phyloP scores from a whole-genome alignment of 2,329 filamentous ascomycete genomes.

The Microascus cirrosus region DNA sequence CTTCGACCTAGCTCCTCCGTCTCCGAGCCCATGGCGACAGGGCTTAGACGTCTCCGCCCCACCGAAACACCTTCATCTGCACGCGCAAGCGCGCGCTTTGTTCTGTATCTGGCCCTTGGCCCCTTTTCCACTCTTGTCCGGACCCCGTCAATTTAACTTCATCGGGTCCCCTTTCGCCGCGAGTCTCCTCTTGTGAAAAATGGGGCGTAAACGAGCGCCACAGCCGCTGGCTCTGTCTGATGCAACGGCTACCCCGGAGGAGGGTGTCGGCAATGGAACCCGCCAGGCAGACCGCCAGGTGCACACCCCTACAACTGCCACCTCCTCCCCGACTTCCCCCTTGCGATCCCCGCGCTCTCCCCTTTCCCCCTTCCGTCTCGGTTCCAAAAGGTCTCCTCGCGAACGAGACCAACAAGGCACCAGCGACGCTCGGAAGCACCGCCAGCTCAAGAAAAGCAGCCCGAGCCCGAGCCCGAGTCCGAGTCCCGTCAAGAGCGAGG shows the following conservation, averaged over 20 bases:
- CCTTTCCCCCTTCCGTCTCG: conserved; percentile 32
- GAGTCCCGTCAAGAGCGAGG: background rate
- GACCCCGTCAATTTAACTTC: background rate
- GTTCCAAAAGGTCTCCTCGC: conserved; percentile 18
- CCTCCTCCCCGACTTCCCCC: conserved; percentile 25
- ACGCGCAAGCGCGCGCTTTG: background rate
- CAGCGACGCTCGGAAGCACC: conserved; percentile 4
- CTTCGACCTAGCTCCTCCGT: background rate
- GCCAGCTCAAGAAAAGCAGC: conserved; percentile 7
- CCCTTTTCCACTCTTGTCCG: background rate
- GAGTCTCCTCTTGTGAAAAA: background rate
- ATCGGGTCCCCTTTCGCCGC: background rate
- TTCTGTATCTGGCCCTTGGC: background rate
- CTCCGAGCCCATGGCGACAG: background rate
- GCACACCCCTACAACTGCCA: background rate
- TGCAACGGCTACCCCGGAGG: conserved; percentile 8
- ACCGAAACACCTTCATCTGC: background rate
- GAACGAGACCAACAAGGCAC: conserved; percentile 7
- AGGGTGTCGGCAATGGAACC: background rate
- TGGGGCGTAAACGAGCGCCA: conserved; percentile 40
- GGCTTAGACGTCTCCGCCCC: background rate
- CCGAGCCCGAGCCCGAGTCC: background rate
- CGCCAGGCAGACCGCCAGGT: conserved; percentile 3
- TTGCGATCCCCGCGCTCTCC: conserved; percentile 26
- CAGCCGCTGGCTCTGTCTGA: conserved; percentile 44